Base-by-base conservation (phyloP, 257 asterid species). In the Nicotiana undulata region DNA sequence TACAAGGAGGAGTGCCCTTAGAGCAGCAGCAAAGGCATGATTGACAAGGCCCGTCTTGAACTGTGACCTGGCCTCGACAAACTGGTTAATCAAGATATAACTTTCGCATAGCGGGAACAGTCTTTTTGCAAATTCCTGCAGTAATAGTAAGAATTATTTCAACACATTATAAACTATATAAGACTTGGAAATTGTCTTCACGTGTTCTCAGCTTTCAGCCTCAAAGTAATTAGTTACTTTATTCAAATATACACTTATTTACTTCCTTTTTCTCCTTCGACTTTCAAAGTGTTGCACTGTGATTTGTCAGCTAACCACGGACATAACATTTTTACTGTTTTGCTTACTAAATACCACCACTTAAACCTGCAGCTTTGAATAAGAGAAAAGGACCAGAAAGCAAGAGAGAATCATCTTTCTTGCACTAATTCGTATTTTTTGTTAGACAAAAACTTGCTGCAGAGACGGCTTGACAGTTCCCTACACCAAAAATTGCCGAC, bases 21-120 rank as follows among this genome's bases (percentile, higher is more conserved):
- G 91, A 66, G 97, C 97, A 83, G 99, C 96, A 24, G 99, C 97
- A 82, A 95, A 93, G 40, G 99, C 99, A 83, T 95, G 99, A 85
- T 95, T 95, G 51, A 95, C 98, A 76, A 95, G 89, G 79, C 99
- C 98, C 52, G 88, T 89, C 90, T 92, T 92, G 95, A 91, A 92
- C 84, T 90, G 97, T 76, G 99, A 93, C 87, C 96, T 88, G 79
- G 93, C 86, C 89, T 95, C 99, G 67, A 93, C 98, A 89, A 93
- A 95, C 84, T 93, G 97, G 82, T 87, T 89, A 63, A 93, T 86
- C 63, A 88, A 79, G 77, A 95, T 72, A 87, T 89, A 95, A 89
- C 96, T 92, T 92, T 92, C 94, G 15, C 99, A 93, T 70, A 95
- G 76, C 63, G 97, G 97, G 86, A 95, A 93, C 31, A 93, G 85